Base-by-base conservation (phyloP, 257 asterid genomes). In the Echites panduratus region DNA sequence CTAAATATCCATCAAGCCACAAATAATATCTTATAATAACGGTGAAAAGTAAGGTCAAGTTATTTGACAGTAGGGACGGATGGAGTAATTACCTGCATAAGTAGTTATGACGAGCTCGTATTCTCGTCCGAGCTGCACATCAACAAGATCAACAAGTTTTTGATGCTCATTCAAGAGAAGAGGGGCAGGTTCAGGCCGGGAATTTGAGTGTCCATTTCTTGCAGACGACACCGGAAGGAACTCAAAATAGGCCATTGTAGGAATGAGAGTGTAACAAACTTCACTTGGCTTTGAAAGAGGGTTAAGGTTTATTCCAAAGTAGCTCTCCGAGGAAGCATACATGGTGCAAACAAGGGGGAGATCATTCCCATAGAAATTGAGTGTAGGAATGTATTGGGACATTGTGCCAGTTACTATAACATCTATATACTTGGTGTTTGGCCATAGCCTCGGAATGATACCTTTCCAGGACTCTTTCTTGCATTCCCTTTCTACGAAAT, bases 101-200 rank as follows among this genome's bases (percentile, higher is more conserved):
- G 87, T 83, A 27, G 87, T 83, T 65, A 83, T 76, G 43, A 83
- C 85, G 35, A 82, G 85, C 62, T 82, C 85, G 66, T 82, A 82
- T 41, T 82, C 81, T 45, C 78, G 83, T 3, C 83, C 85, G 45
- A 78, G 74, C 70, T 82, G 76, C 13, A 82, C 85, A 68, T 82
- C 79, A 62, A 75, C 85, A 61, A 83, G 73, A 64, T 83, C 87
- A 44, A 80, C 83, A 70, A 80, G 66, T 8, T n/a, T 71, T 44
- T 75, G 77, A 0, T 69, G 29, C 49, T 80, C 69, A 43, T 80
- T 70, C 44, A 56, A 70, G 40, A 12, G 29, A 19, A 54, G 64
- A 43, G 79, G 56, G 13, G 62, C 66, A 2, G 70, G 41, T 45
- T 66, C 69, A 29, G 65, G 38, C 19, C 53, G 49, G 12, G 73